Evolutionary conservation across 2,329 filamentous ascomycete genomes (phyloP), one percentile per base, ranked within the genome.

Genomic region (Neonectria ditissima): DNA sequence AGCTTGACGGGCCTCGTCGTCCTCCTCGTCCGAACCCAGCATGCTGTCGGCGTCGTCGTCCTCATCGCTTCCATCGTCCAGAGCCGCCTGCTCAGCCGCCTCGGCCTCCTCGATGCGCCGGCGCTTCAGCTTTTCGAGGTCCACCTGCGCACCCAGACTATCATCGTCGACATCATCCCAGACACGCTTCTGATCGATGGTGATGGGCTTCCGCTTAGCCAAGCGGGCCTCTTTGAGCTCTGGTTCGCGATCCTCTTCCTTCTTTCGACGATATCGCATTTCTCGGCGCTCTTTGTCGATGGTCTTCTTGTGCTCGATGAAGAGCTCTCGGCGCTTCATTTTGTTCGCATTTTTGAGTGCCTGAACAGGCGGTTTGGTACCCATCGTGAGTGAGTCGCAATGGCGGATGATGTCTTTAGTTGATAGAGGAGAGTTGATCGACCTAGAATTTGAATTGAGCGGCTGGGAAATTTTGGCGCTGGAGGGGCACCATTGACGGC

Each of bases 211-310:
- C 80, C 97, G 97, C 69, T 87, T 88, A 64, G 89, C 89, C 65
- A 95, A 83, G 72, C 96, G 88, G 69, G 91, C 87, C 65, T 88
- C 88, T 70, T 89, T 89, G 63, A 97, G 80, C 63, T 88, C 86
- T 2, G 95, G 94, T 74, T 97, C 89, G 78, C 91, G 92, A 68
- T 91, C 87, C 80, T 99, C 96, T 75, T 94, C 92, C 80, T 91
- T 92, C 80, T 93, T 94, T 64, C 93, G 86, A 52, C 87, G 87
- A 76, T 94, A 91, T 66, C 94, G 89, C 73, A 90, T 86, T 73
- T 94, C 92, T 73, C 92, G 89, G 73, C 91, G 92, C 50, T 89
- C 83, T 75, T 89, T 90, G 76, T 93, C 92, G 69, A 88, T 88
- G 47, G 86, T 83, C 76, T 91, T 91, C 81, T 97, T 98, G 75